Base-by-base conservation (phyloP, 306 rosid species). In the Prunus mira region DNA sequence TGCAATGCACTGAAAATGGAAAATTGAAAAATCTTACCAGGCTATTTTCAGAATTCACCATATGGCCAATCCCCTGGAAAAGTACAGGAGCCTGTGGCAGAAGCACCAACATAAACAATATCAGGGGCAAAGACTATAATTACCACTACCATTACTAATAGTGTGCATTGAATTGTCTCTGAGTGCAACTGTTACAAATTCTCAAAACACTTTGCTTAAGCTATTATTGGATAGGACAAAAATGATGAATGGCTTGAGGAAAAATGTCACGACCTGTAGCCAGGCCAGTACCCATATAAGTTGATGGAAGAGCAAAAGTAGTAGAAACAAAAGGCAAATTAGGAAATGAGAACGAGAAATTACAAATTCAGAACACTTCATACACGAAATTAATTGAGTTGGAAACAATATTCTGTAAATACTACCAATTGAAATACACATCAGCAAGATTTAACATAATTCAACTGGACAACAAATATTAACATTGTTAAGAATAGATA, bases 21-120 rank as follows among this genome's bases (percentile, higher is more conserved):
- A 38, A 76, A 51, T 74, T 30, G 67, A 67, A 51, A 81, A 55
- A 64, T n/a, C 83, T 85, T 88, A 95, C 99, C 99, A 95, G 81
- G 81, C 84, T 92, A 83, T 87, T 95, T 74, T 94, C 79, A 76
- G 97, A 89, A 79, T 88, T 92, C 69, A 95, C 69, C 14, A 97
- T 87, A 79, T 95, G 99, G 74, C 91, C 97, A 80, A 95, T 86
- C 76, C 99, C 99, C 72, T 91, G 93, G 80, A 95, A 95, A 82
- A 95, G 97, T 47, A 92, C 91, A 32, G 99, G 99, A 79, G 97
- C 99, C 99, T 95, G 93, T 82, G 27, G 69, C 83, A 84, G 49
- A 78, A 54, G 49, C 60, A 83, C 63, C 78, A 60, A 18, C 18
- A 12, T 30, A 71, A 79, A 74, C 58, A 67, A 25, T 65, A 76